Base-by-base conservation (phyloP, 106 monocot species). In the Chionographis japonica region DNA sequence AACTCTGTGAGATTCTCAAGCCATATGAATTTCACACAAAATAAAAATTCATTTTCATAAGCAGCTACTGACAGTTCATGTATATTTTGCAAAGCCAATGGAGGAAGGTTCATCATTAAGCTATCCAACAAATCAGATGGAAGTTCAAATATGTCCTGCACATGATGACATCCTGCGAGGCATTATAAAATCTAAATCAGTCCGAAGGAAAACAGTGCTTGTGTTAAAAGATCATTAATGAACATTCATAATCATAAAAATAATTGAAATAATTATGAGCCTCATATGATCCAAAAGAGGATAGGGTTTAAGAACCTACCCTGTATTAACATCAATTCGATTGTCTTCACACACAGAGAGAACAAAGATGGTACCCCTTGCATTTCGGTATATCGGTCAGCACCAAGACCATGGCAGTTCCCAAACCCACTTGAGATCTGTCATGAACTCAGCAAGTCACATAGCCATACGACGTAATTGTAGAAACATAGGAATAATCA, bases 11-110 rank as follows among this genome's bases (percentile, higher is more conserved):
- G 27, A 27, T 27, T 27, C 27, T 27, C 46, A 46, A 5, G 46
- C 5, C 46, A 46, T 0, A 46, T 46, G 9, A 46, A 46, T 10
- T 6, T 46, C 9, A 6, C 2, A 10, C 46, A 46, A 46, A 46
- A 46, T 46, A 46, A 46, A 40, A 63, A 37, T 27, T 62, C 42
- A 40, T 53, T 52, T 38, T 63, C 50, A 56, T 8, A 8, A 51
- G 51, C 8, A 10, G 15, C 67, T 6, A 75, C 80, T 73, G 12
- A 80, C 84, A 73, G 38, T 63, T 69, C 65, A 40, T 80, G 68
- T 20, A 85, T 14, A 13, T 69, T 73, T 52, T 85, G 68, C 68
- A 85, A 63, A 4, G 84, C 84, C 63, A 85, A 39, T 17, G 80
- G 73, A 50, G 79, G 56, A 5, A 77, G 60, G 12, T 52, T 67